Evolutionary conservation across 371 early-diverging fungal species (phyloP), one percentile per base, ranked within the genome.

Genomic region (Mortierella sp.): DNA sequence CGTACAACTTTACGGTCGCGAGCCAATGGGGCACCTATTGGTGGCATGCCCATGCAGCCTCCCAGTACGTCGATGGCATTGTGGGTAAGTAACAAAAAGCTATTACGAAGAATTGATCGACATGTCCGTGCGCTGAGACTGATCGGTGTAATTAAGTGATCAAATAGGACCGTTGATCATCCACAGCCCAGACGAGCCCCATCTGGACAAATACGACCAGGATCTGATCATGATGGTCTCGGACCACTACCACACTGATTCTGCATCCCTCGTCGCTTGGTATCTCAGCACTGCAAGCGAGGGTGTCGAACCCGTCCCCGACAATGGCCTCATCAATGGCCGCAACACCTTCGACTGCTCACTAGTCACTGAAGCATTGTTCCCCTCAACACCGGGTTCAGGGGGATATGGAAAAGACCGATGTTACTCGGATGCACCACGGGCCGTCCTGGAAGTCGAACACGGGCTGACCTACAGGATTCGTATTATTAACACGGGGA

Each of bases 291-390:
- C 84, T 8, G 84, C 65, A 54, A 83, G 81, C 56, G 38, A 83
- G 27, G 84, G 82, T 41, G 51, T n/a, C 29, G 84, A 76, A 65
- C 84, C 87, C 27, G 77, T 79, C 21, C 88, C 88, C 27, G 84
- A 88, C 48, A 84, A 75, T 77, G 88, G 87, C 27, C 79, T 88
- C 55, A 88, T 87, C 75, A 87, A 87, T 49, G 88, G 88, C 41
- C 74, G 74, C 49, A 79, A 79, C 74, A 55, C 75, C 32, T 88
- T 83, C 77, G 73, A 87, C 73, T 88, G 88, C 60, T 83, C 77
- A 71, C 78, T 68, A 46, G 88, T 77, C 32, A 44, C 87, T 32
- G 21, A 58, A 27, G 83, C 76, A 55, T 44, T 65, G 32, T 81
- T 81, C 71, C 81, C 81, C 4, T 10, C 68, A 41, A 38, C 54